Evolutionary conservation across 208 protist species (phyloP), one percentile per base, ranked within the genome.

Genomic region (Kentomonas sorsogonicus): DNA sequence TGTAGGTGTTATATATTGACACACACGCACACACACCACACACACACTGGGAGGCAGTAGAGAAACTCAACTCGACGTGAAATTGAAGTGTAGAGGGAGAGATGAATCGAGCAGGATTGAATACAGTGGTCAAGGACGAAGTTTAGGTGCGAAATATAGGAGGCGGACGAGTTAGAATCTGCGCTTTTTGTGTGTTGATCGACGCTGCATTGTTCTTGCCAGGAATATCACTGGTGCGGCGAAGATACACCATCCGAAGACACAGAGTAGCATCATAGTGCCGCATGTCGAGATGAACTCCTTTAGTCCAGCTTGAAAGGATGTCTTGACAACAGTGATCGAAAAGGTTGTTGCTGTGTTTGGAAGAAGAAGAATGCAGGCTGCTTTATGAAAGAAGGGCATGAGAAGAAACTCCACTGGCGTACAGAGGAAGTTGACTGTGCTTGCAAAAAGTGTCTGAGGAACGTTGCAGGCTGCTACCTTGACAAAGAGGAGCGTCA

Each of bases 331-430:
- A 7, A 71, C 69, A 15, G 31, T 0, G 1, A 56, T 40, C 2
- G 80, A 79, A 41, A 75, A 84, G 13, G n/a, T n/a, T n/a, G 52
- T 7, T 0, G 60, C 33, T 0, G 65, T 54, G 39, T 77, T 63
- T 20, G 20, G 29, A n/a, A 55, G 38, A 25, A 43, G 0, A 4
- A 80, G 30, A 0, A 29, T 4, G 9, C 57, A 58, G 33, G 36
- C 26, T 5, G 63, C 22, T 9, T 55, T 46, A 11, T 70, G 66
- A 43, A 84, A 70, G 4, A 48, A 53, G 0, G 76, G 74, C 0
- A 89, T 65, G 15, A 78, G 27, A 15, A 69, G 33, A 23, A 89
- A 33, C 39, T 89, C 67, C 5, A 85, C 41, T 2, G 80, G 80
- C 0, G 74, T 74, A 52, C 64, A 66, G 39, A 82, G 48, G 6